Evolutionary conservation across 2,329 filamentous ascomycete species (phyloP), one percentile per base, ranked within the genome.

Genomic region (Fusarium nurragi): DNA sequence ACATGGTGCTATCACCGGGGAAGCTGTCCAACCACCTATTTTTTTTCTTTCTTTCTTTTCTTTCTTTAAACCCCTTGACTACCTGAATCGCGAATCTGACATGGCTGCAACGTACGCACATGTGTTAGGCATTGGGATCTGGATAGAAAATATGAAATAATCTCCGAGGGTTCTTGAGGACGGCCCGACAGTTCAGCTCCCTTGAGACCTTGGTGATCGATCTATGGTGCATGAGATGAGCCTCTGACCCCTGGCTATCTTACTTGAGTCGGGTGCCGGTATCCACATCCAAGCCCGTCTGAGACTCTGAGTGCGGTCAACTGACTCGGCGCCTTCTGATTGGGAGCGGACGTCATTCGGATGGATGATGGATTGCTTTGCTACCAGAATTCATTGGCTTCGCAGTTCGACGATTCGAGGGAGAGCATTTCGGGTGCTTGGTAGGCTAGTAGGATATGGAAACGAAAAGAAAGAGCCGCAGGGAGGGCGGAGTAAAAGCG

Each of bases 131-230:
- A 22, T 12, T n/a, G 14, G 13, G 16, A 50, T 32, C 25, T 50
- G 46, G 34, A 30, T 19, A 48, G 37, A 25, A 23, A 38, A 28
- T 28, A 5, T 28, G 25, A 36, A 45, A 51, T 18, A 58, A 18
- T 46, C n/a, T 40, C 53, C 53, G 58, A 64, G 18, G 50, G 47
- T 39, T 47, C 52, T 26, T 23, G 37, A 26, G 30, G 38, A 60
- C 64, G 64, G 64, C 30, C 64, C 64, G 64, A 67, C 45, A 64
- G 43, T 41, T 65, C 64, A 67, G 64, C 64, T 67, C 30, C 32
- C 40, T 55, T 50, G 54, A 64, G 54, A 47, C 48, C 48, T 46
- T 56, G 34, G 49, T 38, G 53, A 53, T 52, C 48, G 49, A 67
- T 67, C 44, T 45, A 40, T 36, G 46, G 41, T 55, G 58, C 59